These are phyloP conservation scores for Talaromyces nanjingensis DNA, from an alignment of 495 filamentous ascomycete genomes.

Conservation along the genomic window DNA sequence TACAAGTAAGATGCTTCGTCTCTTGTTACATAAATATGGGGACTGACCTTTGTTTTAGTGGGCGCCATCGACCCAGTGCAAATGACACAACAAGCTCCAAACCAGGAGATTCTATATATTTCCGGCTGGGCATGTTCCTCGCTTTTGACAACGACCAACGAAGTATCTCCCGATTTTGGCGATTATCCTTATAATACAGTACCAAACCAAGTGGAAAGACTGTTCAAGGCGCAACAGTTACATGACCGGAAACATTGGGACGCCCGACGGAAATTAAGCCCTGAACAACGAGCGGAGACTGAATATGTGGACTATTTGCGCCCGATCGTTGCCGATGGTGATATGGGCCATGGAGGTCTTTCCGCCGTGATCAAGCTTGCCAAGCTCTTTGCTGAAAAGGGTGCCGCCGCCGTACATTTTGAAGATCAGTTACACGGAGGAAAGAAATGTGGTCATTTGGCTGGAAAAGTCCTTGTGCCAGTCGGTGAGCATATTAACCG, in stretches of 20 bases:
- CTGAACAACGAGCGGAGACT: slow-evolving; percentile 61
- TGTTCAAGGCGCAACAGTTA: slow-evolving; percentile 93
- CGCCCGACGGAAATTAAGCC: slow-evolving; percentile 64
- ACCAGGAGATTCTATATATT: slow-evolving; percentile 93
- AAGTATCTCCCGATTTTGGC: slow-evolving; percentile 94
- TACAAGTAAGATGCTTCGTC: slow-evolving; percentile 53
- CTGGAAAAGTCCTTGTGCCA: slow-evolving; percentile 93
- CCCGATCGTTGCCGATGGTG: slow-evolving; percentile 95
- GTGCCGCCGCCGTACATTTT: slow-evolving; percentile 93
- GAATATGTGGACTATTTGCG: slow-evolving; percentile 88
- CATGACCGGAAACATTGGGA: slow-evolving; percentile 97
- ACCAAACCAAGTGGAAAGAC: slow-evolving; percentile 91
- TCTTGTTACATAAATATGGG: background rate
- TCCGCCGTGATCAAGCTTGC: slow-evolving; percentile 92
- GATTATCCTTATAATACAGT: slow-evolving; percentile 99
- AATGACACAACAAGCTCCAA: slow-evolving; percentile 96
- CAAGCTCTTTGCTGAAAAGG: slow-evolving; percentile 98
- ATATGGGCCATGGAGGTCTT: slow-evolving; percentile 89
- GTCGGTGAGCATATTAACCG: slow-evolving; percentile 95
- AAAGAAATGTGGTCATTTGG: slow-evolving; percentile 97
- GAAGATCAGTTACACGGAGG: slow-evolving; percentile 97
- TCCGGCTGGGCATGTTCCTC: slow-evolving; percentile 97
- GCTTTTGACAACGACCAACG: slow-evolving; percentile 86
- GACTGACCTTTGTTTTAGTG: slow-evolving; percentile 44
- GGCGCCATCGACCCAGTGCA: slow-evolving; percentile 96